phyloP scores from a whole-genome alignment of 805 yeast genomes.

The Metschnikowia hibisci region DNA sequence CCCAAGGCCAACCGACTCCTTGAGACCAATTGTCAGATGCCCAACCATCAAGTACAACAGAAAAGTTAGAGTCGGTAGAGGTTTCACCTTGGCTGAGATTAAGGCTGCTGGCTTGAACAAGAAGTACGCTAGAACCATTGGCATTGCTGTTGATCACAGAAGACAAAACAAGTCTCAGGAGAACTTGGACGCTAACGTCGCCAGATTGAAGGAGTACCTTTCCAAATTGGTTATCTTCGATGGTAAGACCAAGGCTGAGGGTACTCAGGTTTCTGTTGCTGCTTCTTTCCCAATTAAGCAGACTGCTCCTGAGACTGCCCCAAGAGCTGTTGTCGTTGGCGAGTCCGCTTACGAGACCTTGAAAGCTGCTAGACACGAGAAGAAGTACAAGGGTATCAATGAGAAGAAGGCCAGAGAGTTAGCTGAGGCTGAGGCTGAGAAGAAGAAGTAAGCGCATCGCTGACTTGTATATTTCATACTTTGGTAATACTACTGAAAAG shows the following conservation, averaged over 20 bases:
- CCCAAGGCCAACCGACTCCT: slow-evolving; percentile 94
- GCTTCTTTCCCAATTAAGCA: slow-evolving; percentile 91
- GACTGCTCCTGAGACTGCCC: slow-evolving; percentile 63
- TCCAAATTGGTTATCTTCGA: slow-evolving; percentile 95
- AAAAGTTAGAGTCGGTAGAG: slow-evolving; percentile 99
- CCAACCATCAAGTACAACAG: slow-evolving; percentile 99
- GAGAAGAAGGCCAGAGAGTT: slow-evolving; percentile 95
- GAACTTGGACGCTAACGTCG: slow-evolving; percentile 90
- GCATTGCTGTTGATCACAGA: slow-evolving; percentile 99
- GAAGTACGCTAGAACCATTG: slow-evolving; percentile 96
- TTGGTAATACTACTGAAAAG: slow-evolving; percentile 17
- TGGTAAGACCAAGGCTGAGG: slow-evolving; percentile 75
- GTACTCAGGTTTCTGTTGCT: slow-evolving; percentile 68
- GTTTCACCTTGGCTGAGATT: slow-evolving; percentile 96
- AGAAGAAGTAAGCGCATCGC: slow-evolving; percentile 60
- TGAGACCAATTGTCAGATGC: slow-evolving; percentile 98
- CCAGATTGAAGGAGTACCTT: slow-evolving; percentile 94
- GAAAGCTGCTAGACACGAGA: slow-evolving; percentile 91
- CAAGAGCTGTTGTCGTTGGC: slow-evolving; percentile 85
- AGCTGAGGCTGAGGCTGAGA: slow-evolving; percentile 99
- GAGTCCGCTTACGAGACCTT: slow-evolving; percentile 86
- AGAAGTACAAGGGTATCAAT: slow-evolving; percentile 92
- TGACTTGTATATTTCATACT: slow-evolving; percentile 16
- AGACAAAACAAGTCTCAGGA: slow-evolving; percentile 97
- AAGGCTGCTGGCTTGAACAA: slow-evolving; percentile 92